Percentiles rank a stretch among this genome's conserved stretches.
phyloP scores from a whole-genome alignment of 139 green algal genomes.

The Medakamo hakoo region DNA sequence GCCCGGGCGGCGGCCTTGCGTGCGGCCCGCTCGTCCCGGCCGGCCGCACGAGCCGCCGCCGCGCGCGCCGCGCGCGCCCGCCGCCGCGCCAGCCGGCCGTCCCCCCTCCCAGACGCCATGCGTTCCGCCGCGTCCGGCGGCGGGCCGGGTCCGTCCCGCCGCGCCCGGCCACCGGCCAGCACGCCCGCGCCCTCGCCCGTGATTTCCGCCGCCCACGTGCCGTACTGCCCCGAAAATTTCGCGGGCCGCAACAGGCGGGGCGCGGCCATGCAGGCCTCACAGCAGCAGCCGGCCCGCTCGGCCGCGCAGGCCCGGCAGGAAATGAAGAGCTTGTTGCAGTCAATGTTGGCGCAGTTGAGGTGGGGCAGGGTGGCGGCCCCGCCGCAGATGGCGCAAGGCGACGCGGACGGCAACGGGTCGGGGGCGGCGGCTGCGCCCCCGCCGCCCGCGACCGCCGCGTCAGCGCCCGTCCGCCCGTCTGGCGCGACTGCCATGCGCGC shows the following conservation, averaged over 20 bases:
- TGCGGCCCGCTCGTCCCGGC: conserved; percentile 4
- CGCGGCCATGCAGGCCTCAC: conserved; percentile 46
- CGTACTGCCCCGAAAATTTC: conserved; percentile 42
- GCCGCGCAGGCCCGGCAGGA: conserved; percentile 52
- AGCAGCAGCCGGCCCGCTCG: conserved; percentile 55
- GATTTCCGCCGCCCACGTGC: conserved; percentile 17
- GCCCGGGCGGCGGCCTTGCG: neutral
- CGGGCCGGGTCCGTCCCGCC: neutral
- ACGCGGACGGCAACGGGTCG: conserved; percentile 29
- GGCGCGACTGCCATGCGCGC: conserved; percentile 65
- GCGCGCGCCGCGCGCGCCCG: neutral
- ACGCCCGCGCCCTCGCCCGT: conserved; percentile 1
- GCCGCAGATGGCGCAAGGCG: conserved; percentile 57
- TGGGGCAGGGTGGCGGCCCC: conserved; percentile 54
- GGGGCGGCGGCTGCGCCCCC: neutral
- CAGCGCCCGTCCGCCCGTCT: conserved; percentile 3
- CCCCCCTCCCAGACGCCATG: conserved; percentile 8
- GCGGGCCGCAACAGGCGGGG: conserved; percentile 57
- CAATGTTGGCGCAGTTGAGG: conserved; percentile 85
- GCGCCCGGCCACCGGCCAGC: neutral
- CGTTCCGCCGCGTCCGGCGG: neutral
- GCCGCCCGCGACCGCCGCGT: neutral
- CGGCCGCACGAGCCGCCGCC: conserved; percentile 3
- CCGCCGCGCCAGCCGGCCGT: conserved; percentile 9
- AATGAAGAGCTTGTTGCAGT: conserved; percentile 77